A percentile compares a stretch with the other conserved stretches of the same genome.
Conservation (phyloP, 2,329 filamentous ascomycete genomes). For the Trichoderma gracile region DNA sequence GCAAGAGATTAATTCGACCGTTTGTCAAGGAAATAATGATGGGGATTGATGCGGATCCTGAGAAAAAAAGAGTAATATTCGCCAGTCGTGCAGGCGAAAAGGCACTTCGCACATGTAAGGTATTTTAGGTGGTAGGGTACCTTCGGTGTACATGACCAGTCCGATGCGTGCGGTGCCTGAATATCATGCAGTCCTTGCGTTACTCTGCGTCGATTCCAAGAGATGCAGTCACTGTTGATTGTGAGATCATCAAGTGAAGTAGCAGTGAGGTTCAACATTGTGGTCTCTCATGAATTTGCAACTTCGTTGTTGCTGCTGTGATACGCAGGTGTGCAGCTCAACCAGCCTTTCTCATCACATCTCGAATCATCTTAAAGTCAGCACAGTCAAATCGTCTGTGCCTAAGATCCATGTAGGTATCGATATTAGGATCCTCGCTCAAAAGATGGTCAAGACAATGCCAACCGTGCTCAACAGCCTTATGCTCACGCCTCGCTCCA, state of each 20-base stretch:
- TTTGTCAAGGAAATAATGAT: no score
- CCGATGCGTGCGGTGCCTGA: conserved; percentile 7
- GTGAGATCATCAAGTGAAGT: no score
- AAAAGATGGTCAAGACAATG: background rate
- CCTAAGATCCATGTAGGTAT: no score
- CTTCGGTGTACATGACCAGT: background rate
- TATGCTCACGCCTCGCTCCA: conserved; percentile 17
- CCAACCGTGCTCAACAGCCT: conserved; percentile 21
- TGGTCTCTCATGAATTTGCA: no score
- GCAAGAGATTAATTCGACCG: no score
- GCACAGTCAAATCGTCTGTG: background rate
- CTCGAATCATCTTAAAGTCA: background rate
- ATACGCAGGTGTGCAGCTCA: background rate
- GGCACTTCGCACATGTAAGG: background rate
- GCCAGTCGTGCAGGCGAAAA: no score
- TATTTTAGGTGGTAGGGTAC: background rate
- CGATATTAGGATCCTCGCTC: background rate
- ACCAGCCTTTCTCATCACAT: background rate
- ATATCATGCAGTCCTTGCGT: background rate
- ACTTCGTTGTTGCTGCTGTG: background rate
- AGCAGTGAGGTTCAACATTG: no score
- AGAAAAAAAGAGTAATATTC: no score
- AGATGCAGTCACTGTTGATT: background rate
- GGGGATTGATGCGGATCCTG: no score
- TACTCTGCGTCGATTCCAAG: conserved; percentile 5